A percentile compares a stretch with the other conserved stretches of the same genome.
These are phyloP conservation scores for Fusarium stilboides DNA, from an alignment of 2,329 filamentous ascomycete genomes.

Conservation along the genomic window DNA sequence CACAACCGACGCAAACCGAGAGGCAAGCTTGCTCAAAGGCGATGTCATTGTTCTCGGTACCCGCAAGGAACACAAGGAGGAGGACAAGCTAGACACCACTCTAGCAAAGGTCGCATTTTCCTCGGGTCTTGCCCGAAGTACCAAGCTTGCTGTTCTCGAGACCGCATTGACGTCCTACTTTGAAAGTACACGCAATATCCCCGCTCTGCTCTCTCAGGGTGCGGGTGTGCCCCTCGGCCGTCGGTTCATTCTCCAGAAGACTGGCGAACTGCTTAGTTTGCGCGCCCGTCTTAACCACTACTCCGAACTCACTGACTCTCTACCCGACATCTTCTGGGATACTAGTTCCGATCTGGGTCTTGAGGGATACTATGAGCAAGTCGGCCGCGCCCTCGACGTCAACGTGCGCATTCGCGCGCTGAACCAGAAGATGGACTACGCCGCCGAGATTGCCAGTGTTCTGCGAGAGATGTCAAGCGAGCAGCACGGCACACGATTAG, in stretches of 20 bases:
- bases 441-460: conserved; percentile 93
- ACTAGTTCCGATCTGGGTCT: conserved; percentile 88
- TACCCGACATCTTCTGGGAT: conserved; percentile 98
- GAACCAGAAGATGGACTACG: conserved; percentile 99
- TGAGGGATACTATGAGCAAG: conserved; percentile 95
- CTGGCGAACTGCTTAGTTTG: conserved; percentile 89
- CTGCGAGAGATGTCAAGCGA: conserved; percentile 90
- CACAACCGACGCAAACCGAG: conserved; percentile 78
- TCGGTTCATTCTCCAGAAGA: conserved; percentile 90
- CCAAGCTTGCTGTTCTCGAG: conserved; percentile 94
- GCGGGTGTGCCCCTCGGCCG: conserved; percentile 64
- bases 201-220: conserved; percentile 80
- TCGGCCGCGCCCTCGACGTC: conserved; percentile 91
- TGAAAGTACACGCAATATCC: conserved; percentile 86
- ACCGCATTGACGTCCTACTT: conserved; percentile 87
- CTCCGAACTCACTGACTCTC: conserved; percentile 93
- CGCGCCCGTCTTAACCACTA: conserved; percentile 96
- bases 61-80: conserved; percentile 65
- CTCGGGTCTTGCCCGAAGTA: conserved; percentile 90
- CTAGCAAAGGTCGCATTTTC: conserved; percentile 97
- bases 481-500: conserved; percentile 87
- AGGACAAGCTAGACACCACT: conserved; percentile 70
- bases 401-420: conserved; percentile 90
- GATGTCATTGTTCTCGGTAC: conserved; percentile 93
- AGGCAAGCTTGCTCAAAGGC: conserved; percentile 84